A percentile compares a stretch with the other conserved stretches of the same genome.
phyloP scores from a whole-genome alignment of 129 eudicot species.

The Tanacetum coccineum region DNA sequence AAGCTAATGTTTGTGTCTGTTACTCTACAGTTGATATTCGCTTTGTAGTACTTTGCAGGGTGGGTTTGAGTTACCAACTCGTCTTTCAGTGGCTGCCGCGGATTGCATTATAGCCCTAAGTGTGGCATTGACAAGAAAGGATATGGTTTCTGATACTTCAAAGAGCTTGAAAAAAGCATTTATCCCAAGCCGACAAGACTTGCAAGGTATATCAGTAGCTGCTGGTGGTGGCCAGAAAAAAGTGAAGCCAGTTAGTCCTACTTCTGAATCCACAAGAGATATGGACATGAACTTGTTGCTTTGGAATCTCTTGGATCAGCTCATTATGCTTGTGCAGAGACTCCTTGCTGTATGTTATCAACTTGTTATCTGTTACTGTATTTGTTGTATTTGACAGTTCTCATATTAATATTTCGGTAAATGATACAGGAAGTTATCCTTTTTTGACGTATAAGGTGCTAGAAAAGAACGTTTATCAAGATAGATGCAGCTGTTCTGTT shows the following conservation, averaged over 20 bases:
- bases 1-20: neutral
- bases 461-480: neutral
- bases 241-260: constrained; percentile 34
- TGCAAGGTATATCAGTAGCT: constrained; percentile 17
- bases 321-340: constrained; percentile 62
- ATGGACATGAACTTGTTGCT: constrained; percentile 51
- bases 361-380: constrained; percentile 15
- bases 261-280: constrained; percentile 42
- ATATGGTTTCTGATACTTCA: constrained; percentile 31
- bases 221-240: constrained; percentile 30
- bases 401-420: neutral
- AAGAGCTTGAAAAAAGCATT: constrained; percentile 37
- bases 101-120: constrained; percentile 65
- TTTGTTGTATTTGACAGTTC: constrained; percentile 13
- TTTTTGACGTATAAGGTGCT: neutral
- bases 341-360: constrained; percentile 59
- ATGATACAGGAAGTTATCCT: neutral
- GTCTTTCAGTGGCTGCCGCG: constrained; percentile 84
- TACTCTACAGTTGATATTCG: constrained; percentile 10
- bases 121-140: constrained; percentile 52
- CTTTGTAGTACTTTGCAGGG: constrained; percentile 63
- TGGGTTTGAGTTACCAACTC: constrained; percentile 95
- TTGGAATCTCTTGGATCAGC: constrained; percentile 65
- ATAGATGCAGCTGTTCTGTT: neutral
- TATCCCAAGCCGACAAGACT: constrained; percentile 24